These are phyloP conservation scores for Megacollybia marginata DNA, from an alignment of 768 basidiomycete genomes.

Conservation along the genomic window DNA sequence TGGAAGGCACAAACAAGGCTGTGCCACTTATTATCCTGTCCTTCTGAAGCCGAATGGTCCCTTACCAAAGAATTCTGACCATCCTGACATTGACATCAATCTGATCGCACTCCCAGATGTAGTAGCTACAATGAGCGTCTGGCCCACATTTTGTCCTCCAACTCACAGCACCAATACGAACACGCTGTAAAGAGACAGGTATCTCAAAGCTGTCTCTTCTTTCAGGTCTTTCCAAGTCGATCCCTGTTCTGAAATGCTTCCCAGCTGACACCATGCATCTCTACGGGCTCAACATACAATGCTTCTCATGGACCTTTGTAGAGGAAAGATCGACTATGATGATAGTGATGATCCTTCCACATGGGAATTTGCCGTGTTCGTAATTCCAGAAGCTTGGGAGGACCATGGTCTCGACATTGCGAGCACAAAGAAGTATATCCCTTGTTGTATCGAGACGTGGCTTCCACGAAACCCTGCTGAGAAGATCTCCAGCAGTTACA, in stretches of 20 bases:
- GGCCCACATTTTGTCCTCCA: neutral
- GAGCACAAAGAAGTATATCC: neutral
- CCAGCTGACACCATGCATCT: conserved; percentile 10
- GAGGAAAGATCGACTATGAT: conserved; percentile 11
- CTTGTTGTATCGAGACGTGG: too few relatives aligned
- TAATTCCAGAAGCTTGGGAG: too few relatives aligned
- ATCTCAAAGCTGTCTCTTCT: neutral
- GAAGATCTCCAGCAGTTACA: conserved; percentile 15
- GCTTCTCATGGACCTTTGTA: conserved; percentile 8
- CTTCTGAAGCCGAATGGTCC: neutral
- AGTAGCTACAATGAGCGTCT: neutral
- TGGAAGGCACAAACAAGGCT: too few relatives aligned
- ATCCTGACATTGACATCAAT: neutral
- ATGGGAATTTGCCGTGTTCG: too few relatives aligned
- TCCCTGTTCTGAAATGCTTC: conserved; percentile 2
- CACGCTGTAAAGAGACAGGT: neutral
- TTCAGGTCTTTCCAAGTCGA: neutral
- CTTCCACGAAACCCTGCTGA: too few relatives aligned
- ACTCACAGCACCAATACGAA: neutral
- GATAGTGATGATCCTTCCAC: too few relatives aligned
- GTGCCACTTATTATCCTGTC: neutral
- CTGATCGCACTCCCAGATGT: neutral
- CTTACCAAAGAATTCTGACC: neutral
- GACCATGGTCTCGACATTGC: conserved; percentile 10
- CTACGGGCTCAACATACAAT: conserved; percentile 1